These are phyloP conservation scores for Turnera subulata DNA, from an alignment of 345 rosid genomes.

Conservation along the genomic window DNA sequence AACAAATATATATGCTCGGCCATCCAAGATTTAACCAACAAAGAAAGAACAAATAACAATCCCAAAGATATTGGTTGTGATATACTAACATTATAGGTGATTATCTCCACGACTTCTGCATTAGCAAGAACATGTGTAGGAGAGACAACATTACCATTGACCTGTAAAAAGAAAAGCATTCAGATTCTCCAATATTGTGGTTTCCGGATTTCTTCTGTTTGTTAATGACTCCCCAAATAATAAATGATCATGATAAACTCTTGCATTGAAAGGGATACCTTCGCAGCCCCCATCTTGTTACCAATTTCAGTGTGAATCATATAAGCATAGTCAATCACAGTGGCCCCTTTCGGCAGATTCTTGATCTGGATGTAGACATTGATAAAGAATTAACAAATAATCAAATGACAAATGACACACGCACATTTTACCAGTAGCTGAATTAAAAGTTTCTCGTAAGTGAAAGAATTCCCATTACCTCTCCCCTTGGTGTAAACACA, in stretches of 20 bases:
- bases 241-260: neutral
- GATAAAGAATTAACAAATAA: conserved; percentile 15
- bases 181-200: neutral
- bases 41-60: neutral
- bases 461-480: conserved; percentile 13
- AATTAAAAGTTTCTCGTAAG: conserved; percentile 36
- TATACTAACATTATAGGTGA: conserved; percentile 78
- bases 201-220: neutral
- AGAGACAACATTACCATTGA: conserved; percentile 91
- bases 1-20: neutral
- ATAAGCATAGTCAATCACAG: conserved; percentile 91
- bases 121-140: conserved; percentile 78
- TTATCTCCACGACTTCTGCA: conserved; percentile 98
- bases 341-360: conserved; percentile 91
- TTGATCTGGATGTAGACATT: conserved; percentile 72
- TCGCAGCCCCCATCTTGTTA: conserved; percentile 96
- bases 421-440: neutral
- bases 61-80: neutral
- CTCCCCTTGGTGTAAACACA: conserved; percentile 55
- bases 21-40: no score
- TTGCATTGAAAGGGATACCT: conserved; percentile 44
- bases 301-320: conserved; percentile 97
- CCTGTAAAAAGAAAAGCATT: conserved; percentile 49
- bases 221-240: neutral
- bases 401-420: conserved; percentile 5